Base-by-base conservation (phyloP, 2,329 filamentous ascomycete species). In the Aspergillus glaucus region DNA sequence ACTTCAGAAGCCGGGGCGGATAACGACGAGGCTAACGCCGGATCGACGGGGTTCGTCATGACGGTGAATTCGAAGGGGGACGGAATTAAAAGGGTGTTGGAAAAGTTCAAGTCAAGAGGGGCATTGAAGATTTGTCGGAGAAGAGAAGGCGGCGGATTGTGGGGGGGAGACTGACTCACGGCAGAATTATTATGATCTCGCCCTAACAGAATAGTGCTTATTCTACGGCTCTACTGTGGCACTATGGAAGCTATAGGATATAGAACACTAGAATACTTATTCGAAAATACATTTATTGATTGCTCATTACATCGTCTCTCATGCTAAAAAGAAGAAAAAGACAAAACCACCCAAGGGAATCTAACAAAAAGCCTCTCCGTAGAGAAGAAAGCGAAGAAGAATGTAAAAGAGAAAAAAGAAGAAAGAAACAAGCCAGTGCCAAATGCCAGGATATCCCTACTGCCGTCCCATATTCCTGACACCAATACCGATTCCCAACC, bases 101-200 rank as follows among this genome's bases (percentile, higher is more conserved):
- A 21, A 40, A 19, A 19, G 17, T 9, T 15, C 10, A 6, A 21
- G 7, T 21, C 8, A 12, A 47, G 55, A 59, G 55, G 57, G 56
- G 57, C 55, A 59, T 60, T 56, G 58, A 56, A 53, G 49, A 53
- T 50, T 55, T 62, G 60, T 30, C 26, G 37, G 36, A 17, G 9
- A 12, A 40, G 37, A 40, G 37, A 14, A 10, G 17, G 61, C 56
- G 61, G 56, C 53, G 52, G 57, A 54, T 53, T 53, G 54, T 52
- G 50, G 56, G 49, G 49, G 15, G 51, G 51, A 55, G 53, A 53
- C 58, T 66, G 61, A 66, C 58, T 65, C 62, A 65, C 53, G 53
- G 49, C 32, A 22, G 30, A 36, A 17, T 50, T 48, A 17, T 50
- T 48, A 56, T 65, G 60, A 65, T 64, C 61, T 26, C 50, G 54